A percentile compares a stretch with the other conserved stretches of the same genome.
phyloP scores from a whole-genome alignment of 805 yeast genomes.

The Saturnispora saitoi region DNA sequence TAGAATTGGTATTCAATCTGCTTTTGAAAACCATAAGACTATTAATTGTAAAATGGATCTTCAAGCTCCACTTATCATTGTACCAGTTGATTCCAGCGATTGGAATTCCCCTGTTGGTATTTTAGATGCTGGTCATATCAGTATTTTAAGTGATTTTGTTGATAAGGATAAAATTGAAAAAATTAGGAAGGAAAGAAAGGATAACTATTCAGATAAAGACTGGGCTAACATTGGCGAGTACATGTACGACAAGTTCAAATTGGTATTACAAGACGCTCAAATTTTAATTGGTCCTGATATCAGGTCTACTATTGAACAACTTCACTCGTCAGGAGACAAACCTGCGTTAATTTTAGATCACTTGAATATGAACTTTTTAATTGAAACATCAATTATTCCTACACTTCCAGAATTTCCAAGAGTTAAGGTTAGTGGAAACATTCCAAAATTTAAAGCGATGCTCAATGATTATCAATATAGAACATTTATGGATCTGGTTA shows the following conservation, averaged over 20 bases:
- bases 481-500: conserved; percentile 70
- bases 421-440: conserved; percentile 63
- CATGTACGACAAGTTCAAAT: conserved; percentile 83
- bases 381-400: conserved; percentile 83
- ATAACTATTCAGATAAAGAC: conserved; percentile 51
- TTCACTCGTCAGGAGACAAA: conserved; percentile 40
- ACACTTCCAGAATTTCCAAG: conserved; percentile 66
- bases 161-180: conserved; percentile 59
- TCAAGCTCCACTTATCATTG: conserved; percentile 84
- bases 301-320: conserved; percentile 64
- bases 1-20: conserved; percentile 84
- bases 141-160: conserved; percentile 72
- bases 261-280: conserved; percentile 78
- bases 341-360: conserved; percentile 65
- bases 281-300: conserved; percentile 78
- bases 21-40: conserved; percentile 91
- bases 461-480: conserved; percentile 88
- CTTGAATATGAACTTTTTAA: conserved; percentile 58
- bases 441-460: conserved; percentile 64
- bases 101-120: conserved; percentile 85
- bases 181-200: conserved; percentile 53
- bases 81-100: conserved; percentile 73
- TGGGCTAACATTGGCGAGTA: conserved; percentile 68
- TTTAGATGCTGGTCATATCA: conserved; percentile 92
- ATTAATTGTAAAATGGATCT: conserved; percentile 76